Percentiles rank a stretch among this genome's conserved stretches.
These are phyloP conservation scores for Suillus subluteus DNA, from an alignment of 768 basidiomycete species.

Conservation along the genomic window DNA sequence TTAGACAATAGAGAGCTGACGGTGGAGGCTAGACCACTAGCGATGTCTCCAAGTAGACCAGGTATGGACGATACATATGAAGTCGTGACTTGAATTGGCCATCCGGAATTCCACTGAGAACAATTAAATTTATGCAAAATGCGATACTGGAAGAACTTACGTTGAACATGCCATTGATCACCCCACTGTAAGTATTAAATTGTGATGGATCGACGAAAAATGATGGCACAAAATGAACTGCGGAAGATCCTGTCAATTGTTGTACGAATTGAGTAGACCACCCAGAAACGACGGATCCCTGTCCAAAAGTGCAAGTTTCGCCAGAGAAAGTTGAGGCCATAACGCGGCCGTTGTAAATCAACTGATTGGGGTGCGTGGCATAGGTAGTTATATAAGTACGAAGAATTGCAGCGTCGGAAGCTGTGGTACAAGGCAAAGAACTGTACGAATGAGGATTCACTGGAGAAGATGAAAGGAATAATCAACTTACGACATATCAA, in stretches of 20 bases:
- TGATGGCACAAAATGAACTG: conserved; percentile 67
- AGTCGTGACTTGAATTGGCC: conserved; percentile 66
- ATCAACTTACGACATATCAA: conserved; percentile 71
- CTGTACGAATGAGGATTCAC: conserved; percentile 31
- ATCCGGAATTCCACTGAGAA: conserved; percentile 76
- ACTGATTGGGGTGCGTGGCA: conserved; percentile 60
- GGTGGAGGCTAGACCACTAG: conserved; percentile 16
- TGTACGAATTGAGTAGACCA: conserved; percentile 61
- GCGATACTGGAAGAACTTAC: conserved; percentile 38
- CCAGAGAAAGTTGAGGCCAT: conserved; percentile 77
- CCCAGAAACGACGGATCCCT: conserved; percentile 49
- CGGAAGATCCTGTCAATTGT: conserved; percentile 45
- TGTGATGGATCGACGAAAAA: conserved; percentile 64
- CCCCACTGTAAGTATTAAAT: conserved; percentile 47
- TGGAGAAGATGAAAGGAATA: conserved; percentile 5
- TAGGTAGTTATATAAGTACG: conserved; percentile 59
- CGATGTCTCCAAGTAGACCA: conserved; percentile 19
- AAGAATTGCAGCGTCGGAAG: conserved; percentile 51
- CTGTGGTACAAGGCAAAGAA: conserved; percentile 54
- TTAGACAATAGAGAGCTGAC: conserved; percentile 34
- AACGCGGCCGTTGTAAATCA: conserved; percentile 48
- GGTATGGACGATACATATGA: conserved; percentile 19
- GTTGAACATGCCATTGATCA: conserved; percentile 64
- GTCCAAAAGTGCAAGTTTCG: conserved; percentile 69
- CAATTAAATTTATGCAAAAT: conserved; percentile 13